These are phyloP conservation scores for Flaveria trinervia DNA, from an alignment of 129 eudicot species.

Conservation along the genomic window DNA sequence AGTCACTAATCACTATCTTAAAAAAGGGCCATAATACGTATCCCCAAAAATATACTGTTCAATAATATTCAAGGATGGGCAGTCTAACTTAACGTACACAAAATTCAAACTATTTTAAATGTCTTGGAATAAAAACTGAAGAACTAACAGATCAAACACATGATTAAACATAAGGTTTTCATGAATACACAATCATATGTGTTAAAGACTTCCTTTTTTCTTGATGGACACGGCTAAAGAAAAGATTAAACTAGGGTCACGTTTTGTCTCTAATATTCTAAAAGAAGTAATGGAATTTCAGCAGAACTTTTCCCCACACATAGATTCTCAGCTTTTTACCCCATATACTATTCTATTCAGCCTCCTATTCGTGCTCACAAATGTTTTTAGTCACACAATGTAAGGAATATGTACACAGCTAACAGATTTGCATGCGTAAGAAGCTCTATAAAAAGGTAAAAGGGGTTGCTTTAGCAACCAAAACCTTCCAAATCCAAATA, in stretches of 20 bases:
- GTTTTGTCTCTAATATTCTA: background rate
- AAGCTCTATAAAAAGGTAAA: background rate
- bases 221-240: background rate
- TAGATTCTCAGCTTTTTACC: background rate
- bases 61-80: background rate
- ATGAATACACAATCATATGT: background rate
- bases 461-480: constrained; percentile 4
- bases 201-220: background rate
- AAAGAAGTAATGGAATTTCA: background rate
- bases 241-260: background rate
- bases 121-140: background rate
- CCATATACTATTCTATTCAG: background rate
- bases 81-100: background rate
- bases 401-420: constrained; percentile 8
- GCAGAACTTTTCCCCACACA: background rate
- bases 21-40: background rate
- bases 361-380: background rate
- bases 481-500: constrained; percentile 11
- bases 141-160: background rate
- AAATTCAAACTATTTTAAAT: background rate
- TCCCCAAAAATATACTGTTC: background rate
- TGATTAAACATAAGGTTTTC: background rate
- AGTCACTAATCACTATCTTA: background rate
- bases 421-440: constrained; percentile 8
- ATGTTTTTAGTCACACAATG: constrained; percentile 7